Percentiles rank a stretch among this genome's conserved stretches.
phyloP scores from a whole-genome alignment of 2,329 filamentous ascomycete genomes.

The Botrytis cinerea region DNA sequence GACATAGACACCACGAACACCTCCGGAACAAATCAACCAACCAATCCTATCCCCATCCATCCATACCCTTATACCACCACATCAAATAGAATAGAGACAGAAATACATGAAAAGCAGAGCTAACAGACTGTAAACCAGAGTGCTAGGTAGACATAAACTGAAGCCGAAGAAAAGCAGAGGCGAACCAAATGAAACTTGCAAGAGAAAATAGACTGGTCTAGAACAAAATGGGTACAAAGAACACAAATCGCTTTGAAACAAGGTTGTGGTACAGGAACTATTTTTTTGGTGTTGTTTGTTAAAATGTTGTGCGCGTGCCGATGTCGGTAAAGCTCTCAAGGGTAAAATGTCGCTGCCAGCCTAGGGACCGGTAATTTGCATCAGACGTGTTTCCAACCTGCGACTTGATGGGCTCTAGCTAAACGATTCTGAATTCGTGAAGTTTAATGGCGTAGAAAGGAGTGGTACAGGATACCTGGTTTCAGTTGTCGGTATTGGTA shows the following conservation, averaged over 20 bases:
- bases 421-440: background rate
- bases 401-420: background rate
- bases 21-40: background rate
- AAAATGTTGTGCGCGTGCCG: background rate
- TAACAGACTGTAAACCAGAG: background rate
- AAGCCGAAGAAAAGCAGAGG: background rate
- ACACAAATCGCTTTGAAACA: background rate
- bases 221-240: constrained; percentile 4
- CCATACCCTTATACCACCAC: background rate
- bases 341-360: background rate
- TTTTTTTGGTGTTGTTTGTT: background rate
- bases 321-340: background rate
- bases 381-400: background rate
- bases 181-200: constrained; percentile 1
- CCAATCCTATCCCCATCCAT: background rate
- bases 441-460: background rate
- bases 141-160: background rate
- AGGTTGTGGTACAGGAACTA: background rate
- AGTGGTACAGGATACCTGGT: background rate
- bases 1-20: constrained; percentile 13
- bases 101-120: constrained; percentile 1
- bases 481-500: background rate
- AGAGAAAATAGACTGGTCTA: background rate
- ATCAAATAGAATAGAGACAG: background rate
- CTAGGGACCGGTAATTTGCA: background rate